phyloP scores from a whole-genome alignment of 345 rosid genomes.

The Eucalyptus erythrocorys region DNA sequence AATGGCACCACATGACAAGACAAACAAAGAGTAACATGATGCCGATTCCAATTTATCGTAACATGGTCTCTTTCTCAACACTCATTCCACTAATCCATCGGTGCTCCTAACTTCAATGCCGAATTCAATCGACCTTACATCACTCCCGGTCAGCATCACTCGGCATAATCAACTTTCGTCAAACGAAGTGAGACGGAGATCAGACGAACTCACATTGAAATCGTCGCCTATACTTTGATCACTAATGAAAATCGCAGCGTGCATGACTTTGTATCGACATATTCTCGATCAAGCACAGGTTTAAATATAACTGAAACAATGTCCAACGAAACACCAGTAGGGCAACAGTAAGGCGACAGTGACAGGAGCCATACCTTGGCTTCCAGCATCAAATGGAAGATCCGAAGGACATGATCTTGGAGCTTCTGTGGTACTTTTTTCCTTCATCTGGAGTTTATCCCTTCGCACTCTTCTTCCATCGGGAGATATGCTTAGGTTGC shows the following conservation, averaged over 20 bases:
- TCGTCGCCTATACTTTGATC: rapidly evolving
- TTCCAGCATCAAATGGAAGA: not conserved
- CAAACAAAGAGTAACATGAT: rapidly evolving
- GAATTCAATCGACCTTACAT: not conserved
- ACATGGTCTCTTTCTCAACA: not conserved
- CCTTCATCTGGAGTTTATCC: not conserved
- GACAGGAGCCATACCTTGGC: not conserved
- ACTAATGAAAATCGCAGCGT: not conserved
- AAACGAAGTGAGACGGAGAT: rapidly evolving
- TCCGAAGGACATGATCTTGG: not conserved
- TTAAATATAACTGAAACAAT: not conserved
- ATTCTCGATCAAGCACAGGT: not conserved
- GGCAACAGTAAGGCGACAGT: not conserved
- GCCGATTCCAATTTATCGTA: rapidly evolving
- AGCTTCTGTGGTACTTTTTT: not conserved
- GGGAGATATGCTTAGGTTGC: not conserved
- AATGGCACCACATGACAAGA: rapidly evolving
- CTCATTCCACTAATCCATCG: rapidly evolving
- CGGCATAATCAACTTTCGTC: rapidly evolving
- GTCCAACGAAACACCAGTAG: not conserved
- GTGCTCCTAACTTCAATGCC: not conserved
- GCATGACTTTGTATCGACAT: not conserved
- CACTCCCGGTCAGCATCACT: not conserved
- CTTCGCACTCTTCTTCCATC: not conserved
- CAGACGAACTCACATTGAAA: not conserved